A percentile compares a stretch with the other conserved stretches of the same genome.
phyloP scores from a whole-genome alignment of 176 grass and related monocot genomes.

The Zoysia pacifica region DNA sequence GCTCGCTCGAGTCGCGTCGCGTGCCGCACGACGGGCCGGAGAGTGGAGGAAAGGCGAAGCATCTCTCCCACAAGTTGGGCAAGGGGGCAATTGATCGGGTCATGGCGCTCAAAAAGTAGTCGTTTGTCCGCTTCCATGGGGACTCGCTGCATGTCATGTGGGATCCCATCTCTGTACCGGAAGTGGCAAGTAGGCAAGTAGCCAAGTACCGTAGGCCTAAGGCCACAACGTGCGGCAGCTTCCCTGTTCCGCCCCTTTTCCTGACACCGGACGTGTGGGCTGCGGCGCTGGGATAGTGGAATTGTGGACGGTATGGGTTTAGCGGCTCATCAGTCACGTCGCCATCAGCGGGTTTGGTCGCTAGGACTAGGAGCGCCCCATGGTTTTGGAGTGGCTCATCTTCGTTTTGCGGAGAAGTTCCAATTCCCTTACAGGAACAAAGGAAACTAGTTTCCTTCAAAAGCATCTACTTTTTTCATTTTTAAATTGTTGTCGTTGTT shows the following conservation, averaged over 20 bases:
- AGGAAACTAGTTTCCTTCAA: too few species aligned
- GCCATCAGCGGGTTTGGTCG: not conserved
- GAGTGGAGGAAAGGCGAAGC: not conserved
- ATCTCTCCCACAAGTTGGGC: conserved; percentile 14
- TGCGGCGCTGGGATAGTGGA: not conserved
- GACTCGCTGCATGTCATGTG: not conserved
- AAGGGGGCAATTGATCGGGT: not conserved
- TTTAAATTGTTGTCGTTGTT: too few species aligned
- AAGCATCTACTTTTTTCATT: too few species aligned
- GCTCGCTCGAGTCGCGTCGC: not conserved
- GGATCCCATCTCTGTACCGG: too few species aligned
- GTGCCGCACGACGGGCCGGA: not conserved
- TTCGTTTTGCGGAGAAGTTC: too few species aligned
- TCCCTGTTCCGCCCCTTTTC: not conserved
- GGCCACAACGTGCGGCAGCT: not conserved
- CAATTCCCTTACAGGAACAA: too few species aligned
- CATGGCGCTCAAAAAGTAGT: not conserved
- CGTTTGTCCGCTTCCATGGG: conserved; percentile 1
- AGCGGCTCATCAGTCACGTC: not conserved
- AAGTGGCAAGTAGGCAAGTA: not conserved
- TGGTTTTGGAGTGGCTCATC: not conserved
- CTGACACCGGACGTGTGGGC: not conserved
- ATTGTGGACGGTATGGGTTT: not conserved
- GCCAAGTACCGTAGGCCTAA: too few species aligned
- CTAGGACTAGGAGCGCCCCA: not conserved